Evolutionary conservation across 1,284 basidiomycete genomes (phyloP).

Genomic region (Trichosporon ovoides): DNA sequence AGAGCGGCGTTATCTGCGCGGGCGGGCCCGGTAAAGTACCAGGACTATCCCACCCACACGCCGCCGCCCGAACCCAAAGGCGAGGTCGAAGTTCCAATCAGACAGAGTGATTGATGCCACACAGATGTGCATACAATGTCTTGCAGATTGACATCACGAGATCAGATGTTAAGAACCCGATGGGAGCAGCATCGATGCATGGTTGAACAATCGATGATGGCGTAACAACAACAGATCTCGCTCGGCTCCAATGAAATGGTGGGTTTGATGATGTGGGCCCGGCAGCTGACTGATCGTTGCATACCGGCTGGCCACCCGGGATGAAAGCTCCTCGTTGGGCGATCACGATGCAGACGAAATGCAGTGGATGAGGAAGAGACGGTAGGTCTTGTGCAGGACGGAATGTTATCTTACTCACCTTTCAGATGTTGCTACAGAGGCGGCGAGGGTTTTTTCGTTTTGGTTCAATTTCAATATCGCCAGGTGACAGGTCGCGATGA

Average conservation of each 20-base stretch:
- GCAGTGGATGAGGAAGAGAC: not conserved
- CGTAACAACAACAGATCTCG: not conserved
- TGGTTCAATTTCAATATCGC: not conserved
- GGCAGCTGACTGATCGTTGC: not conserved
- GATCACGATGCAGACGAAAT: too few relatives aligned
- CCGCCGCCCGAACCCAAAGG: not conserved
- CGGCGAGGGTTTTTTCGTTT: not conserved
- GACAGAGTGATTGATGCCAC: not conserved
- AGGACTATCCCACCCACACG: not conserved
- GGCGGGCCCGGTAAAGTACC: conserved; percentile 4
- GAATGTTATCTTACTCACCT: too few relatives aligned
- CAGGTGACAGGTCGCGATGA: too few relatives aligned
- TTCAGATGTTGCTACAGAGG: too few relatives aligned
- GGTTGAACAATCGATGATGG: not conserved
- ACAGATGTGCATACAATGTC: not conserved
- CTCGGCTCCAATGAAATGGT: not conserved
- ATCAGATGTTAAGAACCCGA: not conserved
- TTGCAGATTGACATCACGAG: not conserved
- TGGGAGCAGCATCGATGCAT: not conserved
- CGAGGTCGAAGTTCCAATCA: not conserved
- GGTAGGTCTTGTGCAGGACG: too few relatives aligned
- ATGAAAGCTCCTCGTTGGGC: too few relatives aligned
- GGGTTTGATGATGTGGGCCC: conserved; percentile 1
- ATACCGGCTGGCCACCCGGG: not conserved
- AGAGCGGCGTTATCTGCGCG: conserved; percentile 8